Percentiles rank a stretch among this genome's conserved stretches.
phyloP scores from a whole-genome alignment of 2,329 filamentous ascomycete species.

The Aspergillus niger region DNA sequence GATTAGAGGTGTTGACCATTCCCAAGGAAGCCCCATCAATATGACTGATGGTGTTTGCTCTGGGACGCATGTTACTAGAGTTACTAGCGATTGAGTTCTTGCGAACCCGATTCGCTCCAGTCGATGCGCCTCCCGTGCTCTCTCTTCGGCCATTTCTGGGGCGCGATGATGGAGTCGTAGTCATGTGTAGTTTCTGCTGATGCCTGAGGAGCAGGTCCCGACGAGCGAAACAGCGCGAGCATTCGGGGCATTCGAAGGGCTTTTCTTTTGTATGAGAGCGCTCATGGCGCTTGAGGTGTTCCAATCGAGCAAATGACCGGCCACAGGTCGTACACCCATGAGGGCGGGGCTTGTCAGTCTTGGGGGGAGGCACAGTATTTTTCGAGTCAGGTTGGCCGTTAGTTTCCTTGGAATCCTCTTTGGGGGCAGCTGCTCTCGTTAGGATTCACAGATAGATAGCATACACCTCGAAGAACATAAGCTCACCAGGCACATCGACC shows the following conservation, averaged over 20 bases:
- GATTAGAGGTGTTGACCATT: constrained; percentile 49
- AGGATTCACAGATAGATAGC: constrained; percentile 21
- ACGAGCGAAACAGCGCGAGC: constrained; percentile 89
- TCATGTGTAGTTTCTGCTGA: constrained; percentile 97
- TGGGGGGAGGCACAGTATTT: constrained; percentile 66
- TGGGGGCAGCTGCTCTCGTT: constrained; percentile 24
- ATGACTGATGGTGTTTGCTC: constrained; percentile 95
- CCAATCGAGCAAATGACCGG: constrained; percentile 88
- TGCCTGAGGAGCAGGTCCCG: constrained; percentile 89
- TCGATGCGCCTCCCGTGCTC: constrained; percentile 73
- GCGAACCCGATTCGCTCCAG: constrained; percentile 72
- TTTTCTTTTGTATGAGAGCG: constrained; percentile 99
- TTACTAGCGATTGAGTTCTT: constrained; percentile 83
- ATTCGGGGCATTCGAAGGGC: constrained; percentile 96
- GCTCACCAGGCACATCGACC: constrained; percentile 43
- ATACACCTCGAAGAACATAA: constrained; percentile 11
- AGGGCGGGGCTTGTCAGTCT: constrained; percentile 95
- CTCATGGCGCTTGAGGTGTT: constrained; percentile 96
- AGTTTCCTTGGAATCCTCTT: constrained; percentile 31
- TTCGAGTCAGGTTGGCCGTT: constrained; percentile 34
- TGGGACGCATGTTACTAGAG: constrained; percentile 70
- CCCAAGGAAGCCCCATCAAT: constrained; percentile 77
- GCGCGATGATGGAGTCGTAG: constrained; percentile 80
- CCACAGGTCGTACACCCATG: constrained; percentile 91
- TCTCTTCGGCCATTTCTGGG: constrained; percentile 82